Base-by-base conservation (phyloP, 169 alveolate species). In the Plasmodium blacklocki region DNA sequence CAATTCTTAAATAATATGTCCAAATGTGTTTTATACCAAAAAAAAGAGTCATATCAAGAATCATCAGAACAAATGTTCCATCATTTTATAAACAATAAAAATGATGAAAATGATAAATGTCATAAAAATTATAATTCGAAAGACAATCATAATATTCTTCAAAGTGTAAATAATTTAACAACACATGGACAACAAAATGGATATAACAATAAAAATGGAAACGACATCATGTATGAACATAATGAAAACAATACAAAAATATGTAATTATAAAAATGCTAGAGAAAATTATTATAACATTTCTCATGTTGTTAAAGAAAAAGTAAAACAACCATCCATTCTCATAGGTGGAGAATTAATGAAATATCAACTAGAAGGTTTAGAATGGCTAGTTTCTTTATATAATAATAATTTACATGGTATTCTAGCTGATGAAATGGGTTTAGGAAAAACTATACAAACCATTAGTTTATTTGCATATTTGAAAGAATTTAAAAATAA, bases 371-470 rank as follows among this genome's bases (percentile, higher is more conserved):
- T 97, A 76, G 93, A 93, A 43, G 99, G 99, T 21, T 92, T 97
- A 5, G 95, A 96, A 78, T 98, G 99, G 99, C 78, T 98, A 68
- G 97, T 97, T 8, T 96, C 98, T n/a, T 93, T 98, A 63, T 97
- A 98, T 91, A 98, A 97, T 52, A 97, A 98, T 73, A 97, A 97
- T 83, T 89, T 97, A 26, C 97, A 98, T 88, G 99, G 99, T 3
- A 98, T 98, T 15, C 73, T 98, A 14, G 99, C 99, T 11, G 99
- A 98, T 92, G 99, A 98, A 92, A 98, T 98, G 99, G 99, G 99
- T 14, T 95, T 98, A 29, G 99, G 99, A 21, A 98, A 98, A 86
- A 98, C 99, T 6, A 97, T 98, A 19, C 98, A 98, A 85, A 97
- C 99, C 1, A 97, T 98, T n/a, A 98, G 99, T 2, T 88, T 98